phyloP scores from a whole-genome alignment of 768 basidiomycete genomes.

The Russula sp. region DNA sequence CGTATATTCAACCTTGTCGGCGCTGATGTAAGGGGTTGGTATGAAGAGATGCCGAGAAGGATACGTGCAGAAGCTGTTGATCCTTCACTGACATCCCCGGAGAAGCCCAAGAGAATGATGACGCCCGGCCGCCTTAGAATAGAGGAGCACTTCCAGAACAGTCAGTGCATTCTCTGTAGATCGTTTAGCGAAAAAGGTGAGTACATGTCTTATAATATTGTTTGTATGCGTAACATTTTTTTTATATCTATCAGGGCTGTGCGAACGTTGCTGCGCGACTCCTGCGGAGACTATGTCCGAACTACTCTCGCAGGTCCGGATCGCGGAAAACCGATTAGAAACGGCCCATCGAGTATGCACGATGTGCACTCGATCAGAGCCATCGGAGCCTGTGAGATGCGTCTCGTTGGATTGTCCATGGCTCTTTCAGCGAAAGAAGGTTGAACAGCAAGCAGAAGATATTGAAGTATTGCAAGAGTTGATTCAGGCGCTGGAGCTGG shows the following conservation, averaged over 20 bases:
- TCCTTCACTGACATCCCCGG: constrained; percentile 39
- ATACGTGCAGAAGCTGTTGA: constrained; percentile 43
- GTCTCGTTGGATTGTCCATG: constrained; percentile 48
- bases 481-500: constrained; percentile 17
- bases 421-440: constrained; percentile 41
- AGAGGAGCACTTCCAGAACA: constrained; percentile 70
- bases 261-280: constrained; percentile 29
- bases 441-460: constrained; percentile 29
- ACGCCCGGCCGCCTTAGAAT: constrained; percentile 51
- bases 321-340: constrained; percentile 36
- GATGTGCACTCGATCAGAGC: constrained; percentile 40
- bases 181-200: constrained; percentile 53
- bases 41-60: constrained; percentile 76
- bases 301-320: constrained; percentile 37
- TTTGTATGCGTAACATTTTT: not conserved
- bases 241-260: constrained; percentile 39
- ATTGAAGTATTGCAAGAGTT: constrained; percentile 18
- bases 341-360: constrained; percentile 41
- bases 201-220: constrained; percentile 2
- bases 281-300: constrained; percentile 39
- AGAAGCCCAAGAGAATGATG: constrained; percentile 35
- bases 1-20: constrained; percentile 91
- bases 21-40: constrained; percentile 85
- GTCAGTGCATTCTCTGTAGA: constrained; percentile 69
- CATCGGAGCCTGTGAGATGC: constrained; percentile 41